A percentile compares a stretch with the other conserved stretches of the same genome.
These are phyloP conservation scores for Linum trigynum DNA, from an alignment of 345 rosid genomes.

Conservation along the genomic window DNA sequence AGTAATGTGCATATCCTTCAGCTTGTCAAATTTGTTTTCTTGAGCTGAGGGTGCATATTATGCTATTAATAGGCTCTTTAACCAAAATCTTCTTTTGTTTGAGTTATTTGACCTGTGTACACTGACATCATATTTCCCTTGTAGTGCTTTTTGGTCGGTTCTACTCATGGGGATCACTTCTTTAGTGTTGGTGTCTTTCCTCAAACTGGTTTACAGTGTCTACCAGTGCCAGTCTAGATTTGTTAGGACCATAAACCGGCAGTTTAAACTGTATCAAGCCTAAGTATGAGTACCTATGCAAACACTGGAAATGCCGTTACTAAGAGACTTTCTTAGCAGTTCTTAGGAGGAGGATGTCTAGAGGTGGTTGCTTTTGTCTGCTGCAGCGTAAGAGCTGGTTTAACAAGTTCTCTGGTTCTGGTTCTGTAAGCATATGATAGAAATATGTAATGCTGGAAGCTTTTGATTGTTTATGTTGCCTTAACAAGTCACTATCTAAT, in stretches of 20 bases:
- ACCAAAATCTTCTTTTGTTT: not conserved
- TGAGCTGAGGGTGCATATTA: not conserved
- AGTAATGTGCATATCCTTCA: not conserved
- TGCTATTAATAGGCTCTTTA: not conserved
- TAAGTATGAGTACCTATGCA: no score
- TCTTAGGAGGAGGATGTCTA: not conserved
- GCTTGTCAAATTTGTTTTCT: not conserved
- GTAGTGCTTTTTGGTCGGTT: no score
- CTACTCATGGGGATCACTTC: no score
- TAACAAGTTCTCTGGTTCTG: not conserved
- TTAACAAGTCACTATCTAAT: not conserved
- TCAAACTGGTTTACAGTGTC: no score
- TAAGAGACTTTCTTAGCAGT: not conserved
- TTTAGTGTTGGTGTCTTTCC: no score
- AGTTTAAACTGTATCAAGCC: no score
- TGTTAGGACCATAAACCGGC: no score
- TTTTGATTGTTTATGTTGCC: not conserved
- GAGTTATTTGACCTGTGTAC: not conserved
- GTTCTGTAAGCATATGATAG: not conserved
- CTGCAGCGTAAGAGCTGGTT: not conserved
- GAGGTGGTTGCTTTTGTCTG: not conserved
- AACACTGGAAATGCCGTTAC: no score
- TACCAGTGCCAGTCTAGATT: no score
- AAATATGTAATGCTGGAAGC: not conserved
- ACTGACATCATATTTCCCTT: not conserved